Evolutionary conservation across 164 flowering plant genomes (phyloP), one percentile per base, ranked within the genome.

Genomic region (Vitis rotundifolia): DNA sequence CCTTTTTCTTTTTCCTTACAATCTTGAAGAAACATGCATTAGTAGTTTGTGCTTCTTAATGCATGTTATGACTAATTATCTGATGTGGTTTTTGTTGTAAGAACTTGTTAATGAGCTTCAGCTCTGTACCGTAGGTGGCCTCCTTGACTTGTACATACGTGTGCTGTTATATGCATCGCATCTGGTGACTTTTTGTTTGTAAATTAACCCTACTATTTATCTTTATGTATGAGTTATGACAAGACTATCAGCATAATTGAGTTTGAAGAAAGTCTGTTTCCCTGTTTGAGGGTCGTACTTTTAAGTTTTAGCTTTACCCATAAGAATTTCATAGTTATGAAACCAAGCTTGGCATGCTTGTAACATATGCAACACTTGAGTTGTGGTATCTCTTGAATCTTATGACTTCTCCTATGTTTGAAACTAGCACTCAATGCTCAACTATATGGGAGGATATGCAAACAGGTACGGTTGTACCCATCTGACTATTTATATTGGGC

Each of bases 111-210:
- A 52, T 54, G 54, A 44, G 56, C 66, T 72, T 49, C 12, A 70
- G 73, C 68, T 76, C 74, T 76, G 29, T 44, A 66, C 29, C 9
- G 22, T 49, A 59, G 68, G n/a, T 74, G 66, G 65, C 55, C 58
- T 55, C 61, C 57, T 12, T 68, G 60, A 55, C 49, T 52, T 81
- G 82, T 81, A 76, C 19, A 78, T 73, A 78, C 50, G 52, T 64
- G 64, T 76, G 50, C 6, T 69, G 63, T 68, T 75, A 74, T 77
- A 63, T 16, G 37, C 28, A 28, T 66, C 16, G 37, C 28, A 28
- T 66, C 16, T 70, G 55, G 29, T 15, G 28, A 68, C 28, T 58
- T 49, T 14, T 47, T 58, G 8, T n/a, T 4, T 59, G 71, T 58
- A 68, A 49, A 44, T 59, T 58, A 59, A 48, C 10, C 6, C 10